Evolutionary conservation across 1,284 basidiomycete species (phyloP), one percentile per base, ranked within the genome.

Genomic region (Apiotrichum akiyoshidainum): DNA sequence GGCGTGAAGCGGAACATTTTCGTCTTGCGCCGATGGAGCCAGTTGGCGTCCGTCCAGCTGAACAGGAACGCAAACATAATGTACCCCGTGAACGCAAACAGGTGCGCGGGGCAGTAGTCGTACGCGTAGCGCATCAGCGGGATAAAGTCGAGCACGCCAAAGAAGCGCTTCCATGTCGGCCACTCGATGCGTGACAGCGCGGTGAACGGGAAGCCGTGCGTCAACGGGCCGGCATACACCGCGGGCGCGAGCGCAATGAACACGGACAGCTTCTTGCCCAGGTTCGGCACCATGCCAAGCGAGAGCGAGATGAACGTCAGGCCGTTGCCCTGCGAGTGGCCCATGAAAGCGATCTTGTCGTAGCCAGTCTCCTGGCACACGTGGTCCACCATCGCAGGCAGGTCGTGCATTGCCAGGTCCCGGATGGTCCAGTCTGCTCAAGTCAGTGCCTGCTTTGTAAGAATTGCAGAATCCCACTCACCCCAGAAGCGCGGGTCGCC

Each of bases 1-100:
- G 84, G 84, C 0, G 84, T 85, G 74, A 86, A 86, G 16, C 84
- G 72, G 75, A 86, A 86, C 82, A 84, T 84, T 66, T 86, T 86
- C 6, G 81, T 79, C 66, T 86, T 86, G 44, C 82, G 76, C 17
- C 82, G 73, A 39, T 73, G 70, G 13, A 83, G 78, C 82, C 84
- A 86, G 67, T 85, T 84, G 16, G 81, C 78, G 69, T 86, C 84
- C 16, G 84, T 86, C 84, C 84, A 85, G 19, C 64, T 67, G 66
- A 76, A 74, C 33, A 86, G 74, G 73, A 83, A 86, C 8, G 83
- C 81, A 65, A 86, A 86, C 84, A 86, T 85, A 62, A 82, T 83
- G 66, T 75, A 57, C 34, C 73, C 74, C 35, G 68, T 46, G 16
- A 57, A 78, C 33, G 77, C 75, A 65, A 78, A 82, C 17, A 81